Percentiles rank a stretch among this genome's conserved stretches.
Evolutionary conservation across 2,329 filamentous ascomycete species (phyloP).

Genomic region (Botrytis cinerea): DNA sequence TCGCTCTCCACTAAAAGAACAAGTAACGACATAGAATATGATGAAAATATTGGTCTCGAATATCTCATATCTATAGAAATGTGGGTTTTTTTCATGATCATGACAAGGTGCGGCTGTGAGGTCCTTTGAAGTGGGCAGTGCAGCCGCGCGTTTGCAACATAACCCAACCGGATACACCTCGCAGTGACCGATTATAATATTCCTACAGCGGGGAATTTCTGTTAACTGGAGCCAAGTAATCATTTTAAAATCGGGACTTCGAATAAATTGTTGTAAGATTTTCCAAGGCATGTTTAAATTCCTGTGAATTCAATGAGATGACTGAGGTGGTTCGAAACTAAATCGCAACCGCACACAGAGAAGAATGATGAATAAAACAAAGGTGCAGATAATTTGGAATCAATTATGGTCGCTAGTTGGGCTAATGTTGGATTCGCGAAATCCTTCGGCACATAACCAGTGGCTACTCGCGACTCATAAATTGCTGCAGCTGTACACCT

Average conservation of each 20-base stretch:
- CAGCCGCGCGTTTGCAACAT: conserved; percentile 9
- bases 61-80: neutral
- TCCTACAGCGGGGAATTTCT: neutral
- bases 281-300: neutral
- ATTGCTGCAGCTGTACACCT: neutral
- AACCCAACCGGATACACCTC: neutral
- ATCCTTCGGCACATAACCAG: neutral
- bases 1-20: too few relatives aligned
- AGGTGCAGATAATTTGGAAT: neutral
- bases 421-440: neutral
- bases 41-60: neutral
- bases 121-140: neutral
- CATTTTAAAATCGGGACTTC: neutral
- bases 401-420: neutral
- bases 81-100: neutral
- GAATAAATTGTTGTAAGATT: neutral
- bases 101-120: conserved; percentile 6
- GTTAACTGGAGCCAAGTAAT: neutral
- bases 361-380: neutral
- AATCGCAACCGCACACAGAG: neutral
- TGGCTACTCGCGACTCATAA: neutral
- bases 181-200: neutral
- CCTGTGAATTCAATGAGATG: neutral
- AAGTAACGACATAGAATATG: neutral
- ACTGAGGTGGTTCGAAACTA: neutral